Evolutionary conservation across 768 basidiomycete genomes (phyloP).

Genomic region (Nidularia sp.): DNA sequence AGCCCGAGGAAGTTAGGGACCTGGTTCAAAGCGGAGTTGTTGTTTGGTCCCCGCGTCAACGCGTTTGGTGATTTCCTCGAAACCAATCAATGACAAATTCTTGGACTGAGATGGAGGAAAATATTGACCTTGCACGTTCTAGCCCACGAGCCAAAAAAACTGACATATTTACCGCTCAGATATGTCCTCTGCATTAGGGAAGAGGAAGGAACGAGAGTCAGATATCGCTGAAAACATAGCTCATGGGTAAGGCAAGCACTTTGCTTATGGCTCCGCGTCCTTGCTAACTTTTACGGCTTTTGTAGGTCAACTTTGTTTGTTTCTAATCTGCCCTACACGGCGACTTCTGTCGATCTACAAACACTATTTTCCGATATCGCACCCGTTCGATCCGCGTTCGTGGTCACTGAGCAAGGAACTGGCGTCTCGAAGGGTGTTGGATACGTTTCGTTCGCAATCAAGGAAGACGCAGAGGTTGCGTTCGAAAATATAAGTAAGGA

Average conservation of each 20-base stretch:
- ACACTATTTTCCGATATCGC: conserved; percentile 95
- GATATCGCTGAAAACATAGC: conserved; percentile 3
- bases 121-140: too few species aligned
- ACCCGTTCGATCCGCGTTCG: conserved; percentile 90
- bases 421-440: conserved; percentile 91
- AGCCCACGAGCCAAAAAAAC: too few species aligned
- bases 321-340: conserved; percentile 87
- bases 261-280: neutral
- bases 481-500: conserved; percentile 62
- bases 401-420: conserved; percentile 76
- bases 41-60: too few species aligned
- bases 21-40: too few species aligned
- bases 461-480: conserved; percentile 81
- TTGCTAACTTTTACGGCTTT: neutral
- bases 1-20: too few species aligned
- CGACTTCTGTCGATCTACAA: conserved; percentile 85
- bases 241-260: conserved; percentile 12
- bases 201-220: conserved; percentile 13
- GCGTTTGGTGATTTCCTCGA: too few species aligned
- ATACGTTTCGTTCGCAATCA: conserved; percentile 88
- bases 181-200: conserved; percentile 8
- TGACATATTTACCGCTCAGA: too few species aligned
- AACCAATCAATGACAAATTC: too few species aligned
- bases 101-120: too few species aligned
- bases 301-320: conserved; percentile 87